phyloP scores from a whole-genome alignment of 179 eudicot species.

The Kewa caespitosa region DNA sequence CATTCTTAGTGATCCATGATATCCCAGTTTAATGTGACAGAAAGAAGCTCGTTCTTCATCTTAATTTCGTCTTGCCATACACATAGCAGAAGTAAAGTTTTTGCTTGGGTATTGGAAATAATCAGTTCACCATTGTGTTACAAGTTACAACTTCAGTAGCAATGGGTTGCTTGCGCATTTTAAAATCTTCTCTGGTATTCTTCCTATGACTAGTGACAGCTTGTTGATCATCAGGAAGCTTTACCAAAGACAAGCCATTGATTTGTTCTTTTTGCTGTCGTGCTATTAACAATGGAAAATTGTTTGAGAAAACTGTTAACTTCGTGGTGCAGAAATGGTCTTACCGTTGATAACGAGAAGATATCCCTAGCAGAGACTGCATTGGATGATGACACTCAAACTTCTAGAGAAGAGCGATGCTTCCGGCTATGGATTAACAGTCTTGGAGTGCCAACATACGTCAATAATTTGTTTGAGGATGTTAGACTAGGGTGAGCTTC shows the following conservation, averaged over 20 bases:
- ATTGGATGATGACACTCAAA: slow-evolving; percentile 64
- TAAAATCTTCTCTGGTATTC: no score
- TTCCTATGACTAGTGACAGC: no score
- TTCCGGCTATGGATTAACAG: slow-evolving; percentile 85
- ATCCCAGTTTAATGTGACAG: background rate
- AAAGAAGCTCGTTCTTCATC: background rate
- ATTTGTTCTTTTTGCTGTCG: no score
- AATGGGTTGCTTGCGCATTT: no score
- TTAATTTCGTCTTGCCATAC: background rate
- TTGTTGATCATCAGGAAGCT: no score
- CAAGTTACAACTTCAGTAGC: no score
- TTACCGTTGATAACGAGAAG: slow-evolving; percentile 52
- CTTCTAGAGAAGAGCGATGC: slow-evolving; percentile 81
- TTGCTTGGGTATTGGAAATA: background rate
- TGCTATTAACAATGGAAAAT: background rate
- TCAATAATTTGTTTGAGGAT: slow-evolving; percentile 78
- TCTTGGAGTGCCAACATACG: slow-evolving; percentile 63
- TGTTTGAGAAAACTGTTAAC: background rate
- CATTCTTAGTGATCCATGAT: slow-evolving; percentile 1
- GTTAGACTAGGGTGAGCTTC: slow-evolving; percentile 39
- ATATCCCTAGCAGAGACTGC: slow-evolving; percentile 56
- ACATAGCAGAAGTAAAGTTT: background rate
- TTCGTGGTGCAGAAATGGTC: slow-evolving; percentile 59
- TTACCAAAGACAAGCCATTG: no score
- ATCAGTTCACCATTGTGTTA: background rate